Evolutionary conservation across 495 filamentous ascomycete genomes (phyloP).

Genomic region (Hyphodiscus hymeniophilus): DNA sequence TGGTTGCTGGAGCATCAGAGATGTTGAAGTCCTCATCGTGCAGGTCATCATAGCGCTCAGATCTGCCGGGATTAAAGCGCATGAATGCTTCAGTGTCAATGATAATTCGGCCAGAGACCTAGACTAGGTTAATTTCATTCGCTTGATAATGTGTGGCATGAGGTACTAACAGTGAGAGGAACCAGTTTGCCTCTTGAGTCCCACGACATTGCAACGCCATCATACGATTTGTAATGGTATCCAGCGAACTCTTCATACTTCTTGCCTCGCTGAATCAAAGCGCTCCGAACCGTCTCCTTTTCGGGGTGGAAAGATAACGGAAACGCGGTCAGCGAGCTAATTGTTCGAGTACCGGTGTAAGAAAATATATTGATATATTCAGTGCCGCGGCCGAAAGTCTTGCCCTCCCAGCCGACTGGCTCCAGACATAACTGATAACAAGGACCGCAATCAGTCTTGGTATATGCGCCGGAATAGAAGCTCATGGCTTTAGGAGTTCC

Average conservation of each 20-base stretch:
- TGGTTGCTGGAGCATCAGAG: slow-evolving; percentile 24
- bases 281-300: slow-evolving; percentile 46
- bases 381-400: slow-evolving; percentile 42
- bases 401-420: slow-evolving; percentile 48
- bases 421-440: slow-evolving; percentile 40
- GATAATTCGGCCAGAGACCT: slow-evolving; percentile 55
- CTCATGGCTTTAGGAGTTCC: slow-evolving; percentile 42
- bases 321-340: slow-evolving; percentile 64
- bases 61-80: slow-evolving; percentile 70
- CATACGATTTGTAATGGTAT: slow-evolving; percentile 65
- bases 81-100: slow-evolving; percentile 77
- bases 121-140: slow-evolving; percentile 20
- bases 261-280: slow-evolving; percentile 76
- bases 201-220: slow-evolving; percentile 22
- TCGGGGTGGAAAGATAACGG: slow-evolving; percentile 76
- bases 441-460: slow-evolving; percentile 51
- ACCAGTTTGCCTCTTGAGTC: slow-evolving; percentile 9
- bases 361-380: slow-evolving; percentile 60
- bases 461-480: slow-evolving; percentile 49
- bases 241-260: slow-evolving; percentile 69
- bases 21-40: slow-evolving; percentile 3
- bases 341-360: slow-evolving; percentile 76
- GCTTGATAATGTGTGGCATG: background rate
- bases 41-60: slow-evolving; percentile 36
- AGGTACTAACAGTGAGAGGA: slow-evolving; percentile 18